These are phyloP conservation scores for Skeletonema menzelii DNA, from an alignment of 108 stramenopile species.

Conservation along the genomic window DNA sequence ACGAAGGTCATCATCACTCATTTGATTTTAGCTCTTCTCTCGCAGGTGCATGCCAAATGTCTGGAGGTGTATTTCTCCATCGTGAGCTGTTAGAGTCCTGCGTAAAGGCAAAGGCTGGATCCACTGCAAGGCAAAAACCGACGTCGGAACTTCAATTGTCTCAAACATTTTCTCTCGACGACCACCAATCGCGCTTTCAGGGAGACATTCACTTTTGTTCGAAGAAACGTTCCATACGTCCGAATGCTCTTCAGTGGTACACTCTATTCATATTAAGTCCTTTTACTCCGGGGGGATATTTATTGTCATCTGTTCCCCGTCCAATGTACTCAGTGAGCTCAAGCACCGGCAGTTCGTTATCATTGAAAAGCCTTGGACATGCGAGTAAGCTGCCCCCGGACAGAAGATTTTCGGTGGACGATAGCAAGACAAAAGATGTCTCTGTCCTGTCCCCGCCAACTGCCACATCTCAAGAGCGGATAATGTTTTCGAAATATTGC, in stretches of 20 bases:
- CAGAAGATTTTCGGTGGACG: conserved; percentile 6
- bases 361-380: background rate
- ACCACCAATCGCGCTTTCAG: conserved; percentile 20
- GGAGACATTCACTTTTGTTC: conserved; percentile 52
- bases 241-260: conserved; percentile 82
- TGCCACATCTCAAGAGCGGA: conserved; percentile 30
- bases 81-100: conserved; percentile 46
- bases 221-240: conserved; percentile 57
- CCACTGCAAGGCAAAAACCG: conserved; percentile 17
- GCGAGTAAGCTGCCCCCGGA: background rate
- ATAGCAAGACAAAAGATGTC: background rate
- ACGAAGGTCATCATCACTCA: conserved; percentile 46
- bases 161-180: background rate
- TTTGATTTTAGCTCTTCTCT: conserved; percentile 70
- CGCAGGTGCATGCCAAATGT: conserved; percentile 49
- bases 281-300: conserved; percentile 48
- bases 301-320: background rate
- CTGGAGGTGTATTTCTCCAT: conserved; percentile 74
- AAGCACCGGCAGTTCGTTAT: background rate
- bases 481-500: conserved; percentile 64
- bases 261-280: conserved; percentile 70
- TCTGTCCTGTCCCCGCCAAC: conserved; percentile 10
- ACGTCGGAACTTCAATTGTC: background rate
- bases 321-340: conserved; percentile 1
- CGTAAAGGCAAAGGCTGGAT: conserved; percentile 46